These are phyloP conservation scores for Hyaloscypha finlandica DNA, from an alignment of 495 filamentous ascomycete genomes.

Conservation along the genomic window DNA sequence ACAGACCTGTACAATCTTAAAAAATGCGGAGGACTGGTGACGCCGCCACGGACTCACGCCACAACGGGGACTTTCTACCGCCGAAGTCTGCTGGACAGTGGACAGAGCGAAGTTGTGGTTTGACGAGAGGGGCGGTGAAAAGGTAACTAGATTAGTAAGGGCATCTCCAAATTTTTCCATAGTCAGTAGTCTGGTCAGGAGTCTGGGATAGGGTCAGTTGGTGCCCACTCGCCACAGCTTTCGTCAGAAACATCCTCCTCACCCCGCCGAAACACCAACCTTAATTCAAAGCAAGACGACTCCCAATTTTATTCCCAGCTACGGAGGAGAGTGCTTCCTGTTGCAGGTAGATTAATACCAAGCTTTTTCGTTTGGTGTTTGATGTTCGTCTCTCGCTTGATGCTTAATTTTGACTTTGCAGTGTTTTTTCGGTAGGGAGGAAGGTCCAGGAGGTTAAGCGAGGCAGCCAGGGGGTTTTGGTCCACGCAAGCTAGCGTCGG, in stretches of 20 bases:
- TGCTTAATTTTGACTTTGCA: not conserved
- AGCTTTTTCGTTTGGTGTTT: not conserved
- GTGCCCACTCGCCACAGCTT: too few relatives aligned
- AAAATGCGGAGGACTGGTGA: not conserved
- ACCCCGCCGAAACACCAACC: too few relatives aligned
- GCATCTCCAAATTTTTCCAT: not conserved
- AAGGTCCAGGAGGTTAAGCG: not conserved
- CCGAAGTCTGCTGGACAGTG: too few relatives aligned
- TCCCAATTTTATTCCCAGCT: not conserved
- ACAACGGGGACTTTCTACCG: not conserved
- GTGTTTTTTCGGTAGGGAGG: not conserved
- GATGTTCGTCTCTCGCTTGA: not conserved
- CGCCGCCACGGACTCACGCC: not conserved
- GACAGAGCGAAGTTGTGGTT: not conserved
- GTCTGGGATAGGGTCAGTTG: too few relatives aligned
- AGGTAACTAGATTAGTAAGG: not conserved
- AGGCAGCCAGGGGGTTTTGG: not conserved
- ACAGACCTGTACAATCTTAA: not conserved
- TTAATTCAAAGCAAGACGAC: not conserved
- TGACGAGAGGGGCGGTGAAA: not conserved
- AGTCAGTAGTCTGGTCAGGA: too few relatives aligned
- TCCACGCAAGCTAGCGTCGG: not conserved
- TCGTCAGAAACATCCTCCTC: not conserved
- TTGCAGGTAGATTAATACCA: not conserved
- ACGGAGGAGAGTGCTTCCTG: not conserved